These are phyloP conservation scores for Sarcocystis neurona DNA, from an alignment of 169 alveolate species.

Conservation along the genomic window DNA sequence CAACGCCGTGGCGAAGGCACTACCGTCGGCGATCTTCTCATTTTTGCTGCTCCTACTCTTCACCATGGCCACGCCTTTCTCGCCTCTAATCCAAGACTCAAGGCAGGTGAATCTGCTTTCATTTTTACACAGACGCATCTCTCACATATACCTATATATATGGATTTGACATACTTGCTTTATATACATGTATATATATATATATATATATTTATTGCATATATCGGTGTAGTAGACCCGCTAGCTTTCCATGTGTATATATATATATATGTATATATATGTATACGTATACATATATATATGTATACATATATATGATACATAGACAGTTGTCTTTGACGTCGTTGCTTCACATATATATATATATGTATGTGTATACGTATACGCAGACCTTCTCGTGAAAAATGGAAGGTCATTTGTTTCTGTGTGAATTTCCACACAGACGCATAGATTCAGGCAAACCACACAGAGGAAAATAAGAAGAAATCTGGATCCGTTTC, in stretches of 20 bases:
- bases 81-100: conserved; percentile 63
- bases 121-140: too few relatives aligned
- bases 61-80: conserved; percentile 69
- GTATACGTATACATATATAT: background rate
- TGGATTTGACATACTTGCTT: too few relatives aligned
- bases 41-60: conserved; percentile 67
- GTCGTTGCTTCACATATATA: background rate
- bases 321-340: background rate
- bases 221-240: too few relatives aligned
- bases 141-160: too few relatives aligned
- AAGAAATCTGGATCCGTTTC: background rate
- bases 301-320: background rate
- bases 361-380: background rate
- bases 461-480: background rate
- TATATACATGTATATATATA: too few relatives aligned
- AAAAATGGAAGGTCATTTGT: too few relatives aligned
- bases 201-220: too few relatives aligned
- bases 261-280: too few relatives aligned
- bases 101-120: conserved; percentile 54
- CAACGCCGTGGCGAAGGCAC: conserved; percentile 43
- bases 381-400: background rate
- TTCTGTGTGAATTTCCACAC: too few relatives aligned
- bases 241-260: too few relatives aligned
- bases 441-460: background rate
- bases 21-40: conserved; percentile 61